Conservation (phyloP, 1,139 yeast genomes). For the Geotrichum fermentans region DNA sequence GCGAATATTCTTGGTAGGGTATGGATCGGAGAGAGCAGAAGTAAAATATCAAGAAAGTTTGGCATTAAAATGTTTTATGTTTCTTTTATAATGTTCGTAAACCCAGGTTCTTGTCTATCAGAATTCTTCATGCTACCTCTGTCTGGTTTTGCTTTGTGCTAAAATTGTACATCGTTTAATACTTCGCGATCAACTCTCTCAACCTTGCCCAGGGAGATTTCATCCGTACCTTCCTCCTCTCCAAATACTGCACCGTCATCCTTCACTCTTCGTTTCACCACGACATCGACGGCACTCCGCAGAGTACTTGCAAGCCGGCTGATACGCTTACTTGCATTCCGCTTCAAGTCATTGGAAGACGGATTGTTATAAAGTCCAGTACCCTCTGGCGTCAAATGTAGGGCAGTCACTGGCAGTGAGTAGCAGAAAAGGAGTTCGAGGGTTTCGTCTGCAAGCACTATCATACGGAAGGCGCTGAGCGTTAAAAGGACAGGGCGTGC, state of each 20-base stretch:
- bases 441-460: constrained; percentile 89
- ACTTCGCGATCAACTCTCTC: constrained; percentile 40
- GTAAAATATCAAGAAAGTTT: too few species aligned
- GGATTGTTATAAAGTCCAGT: constrained; percentile 31
- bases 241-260: constrained; percentile 33
- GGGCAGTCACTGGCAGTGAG: constrained; percentile 54
- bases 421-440: constrained; percentile 75
- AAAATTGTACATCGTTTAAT: constrained; percentile 27
- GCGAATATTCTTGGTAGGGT: too few species aligned
- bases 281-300: constrained; percentile 89
- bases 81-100: too few species aligned
- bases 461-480: constrained; percentile 91
- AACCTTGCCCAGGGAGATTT: constrained; percentile 30
- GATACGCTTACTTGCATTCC: constrained; percentile 11
- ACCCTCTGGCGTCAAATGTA: constrained; percentile 55
- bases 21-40: too few species aligned
- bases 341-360: constrained; percentile 14
- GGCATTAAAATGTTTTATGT: too few species aligned
- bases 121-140: too few species aligned
- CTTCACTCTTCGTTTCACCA: constrained; percentile 84
- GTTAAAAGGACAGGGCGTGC: constrained; percentile 68
- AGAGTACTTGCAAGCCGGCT: constrained; percentile 47
- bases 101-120: too few species aligned
- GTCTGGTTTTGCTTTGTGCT: too few species aligned
- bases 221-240: constrained; percentile 21